phyloP scores from a whole-genome alignment of 768 basidiomycete species.

The Podaxis carcinomalis region DNA sequence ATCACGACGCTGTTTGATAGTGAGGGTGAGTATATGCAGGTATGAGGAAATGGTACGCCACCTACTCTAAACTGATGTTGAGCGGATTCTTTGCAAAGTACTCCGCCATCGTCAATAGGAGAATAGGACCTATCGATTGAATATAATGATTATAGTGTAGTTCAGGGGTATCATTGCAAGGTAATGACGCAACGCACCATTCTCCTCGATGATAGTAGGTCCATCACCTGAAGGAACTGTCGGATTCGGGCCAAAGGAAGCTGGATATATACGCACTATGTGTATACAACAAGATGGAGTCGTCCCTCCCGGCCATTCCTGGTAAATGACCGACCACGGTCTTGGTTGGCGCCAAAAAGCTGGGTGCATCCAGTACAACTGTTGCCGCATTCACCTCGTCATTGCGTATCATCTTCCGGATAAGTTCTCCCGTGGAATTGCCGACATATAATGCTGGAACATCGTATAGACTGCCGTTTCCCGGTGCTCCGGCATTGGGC shows the following conservation, averaged over 20 bases:
- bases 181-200: slow-evolving; percentile 17
- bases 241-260: background rate
- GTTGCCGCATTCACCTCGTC: slow-evolving; percentile 21
- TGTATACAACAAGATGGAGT: slow-evolving; percentile 25
- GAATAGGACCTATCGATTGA: slow-evolving; percentile 20
- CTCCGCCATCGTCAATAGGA: slow-evolving; percentile 26
- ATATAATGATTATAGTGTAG: background rate
- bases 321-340: slow-evolving; percentile 22
- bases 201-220: slow-evolving; percentile 27
- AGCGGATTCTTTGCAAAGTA: slow-evolving; percentile 22
- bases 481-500: slow-evolving; percentile 23
- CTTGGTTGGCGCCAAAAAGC: slow-evolving; percentile 14
- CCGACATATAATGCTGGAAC: slow-evolving; percentile 26
- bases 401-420: slow-evolving; percentile 18
- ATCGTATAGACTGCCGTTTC: slow-evolving; percentile 21
- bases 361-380: slow-evolving; percentile 27
- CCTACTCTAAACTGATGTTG: slow-evolving; percentile 25
- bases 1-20: slow-evolving; percentile 21
- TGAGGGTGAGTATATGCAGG: background rate
- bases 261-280: slow-evolving; percentile 17
- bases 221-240: slow-evolving; percentile 20
- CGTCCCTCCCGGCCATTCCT: slow-evolving; percentile 17
- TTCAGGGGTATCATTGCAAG: background rate
- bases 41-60: background rate
- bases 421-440: slow-evolving; percentile 23